Evolutionary conservation across 2,329 filamentous ascomycete genomes (phyloP).

Genomic region (Phoma sp.): DNA sequence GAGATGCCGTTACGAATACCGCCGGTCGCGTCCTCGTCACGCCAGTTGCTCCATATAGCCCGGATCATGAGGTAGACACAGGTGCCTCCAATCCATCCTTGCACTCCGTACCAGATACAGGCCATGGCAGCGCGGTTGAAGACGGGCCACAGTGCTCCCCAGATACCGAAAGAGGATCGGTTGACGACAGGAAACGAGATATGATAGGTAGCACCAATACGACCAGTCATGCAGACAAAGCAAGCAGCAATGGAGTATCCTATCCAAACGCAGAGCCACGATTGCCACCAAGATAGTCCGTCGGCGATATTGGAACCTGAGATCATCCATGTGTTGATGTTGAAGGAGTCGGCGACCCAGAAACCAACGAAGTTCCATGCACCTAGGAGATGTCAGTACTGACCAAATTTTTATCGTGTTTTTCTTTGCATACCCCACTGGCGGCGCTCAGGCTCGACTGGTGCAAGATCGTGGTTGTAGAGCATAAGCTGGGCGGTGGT

Average conservation of each 20-base stretch:
- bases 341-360: constrained; percentile 51
- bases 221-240: constrained; percentile 76
- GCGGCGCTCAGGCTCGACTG: constrained; percentile 76
- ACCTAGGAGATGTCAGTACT: constrained; percentile 1
- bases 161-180: constrained; percentile 84
- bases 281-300: constrained; percentile 90
- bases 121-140: constrained; percentile 89
- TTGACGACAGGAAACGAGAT: constrained; percentile 86
- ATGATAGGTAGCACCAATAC: constrained; percentile 87
- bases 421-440: constrained; percentile 69
- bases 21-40: constrained; percentile 44
- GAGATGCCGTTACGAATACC: constrained; percentile 73
- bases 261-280: constrained; percentile 77
- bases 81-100: constrained; percentile 79
- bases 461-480: constrained; percentile 81
- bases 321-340: constrained; percentile 89
- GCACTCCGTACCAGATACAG: constrained; percentile 88
- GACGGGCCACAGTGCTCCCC: constrained; percentile 87
- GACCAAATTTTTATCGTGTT: no score
- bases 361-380: constrained; percentile 19
- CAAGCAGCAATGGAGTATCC: constrained; percentile 79
- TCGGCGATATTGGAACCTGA: constrained; percentile 80
- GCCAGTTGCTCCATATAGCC: constrained; percentile 78
- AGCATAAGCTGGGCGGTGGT: constrained; percentile 84
- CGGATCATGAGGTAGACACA: constrained; percentile 91